phyloP scores from a whole-genome alignment of 2,329 filamentous ascomycete species.

The Claviceps paspali region DNA sequence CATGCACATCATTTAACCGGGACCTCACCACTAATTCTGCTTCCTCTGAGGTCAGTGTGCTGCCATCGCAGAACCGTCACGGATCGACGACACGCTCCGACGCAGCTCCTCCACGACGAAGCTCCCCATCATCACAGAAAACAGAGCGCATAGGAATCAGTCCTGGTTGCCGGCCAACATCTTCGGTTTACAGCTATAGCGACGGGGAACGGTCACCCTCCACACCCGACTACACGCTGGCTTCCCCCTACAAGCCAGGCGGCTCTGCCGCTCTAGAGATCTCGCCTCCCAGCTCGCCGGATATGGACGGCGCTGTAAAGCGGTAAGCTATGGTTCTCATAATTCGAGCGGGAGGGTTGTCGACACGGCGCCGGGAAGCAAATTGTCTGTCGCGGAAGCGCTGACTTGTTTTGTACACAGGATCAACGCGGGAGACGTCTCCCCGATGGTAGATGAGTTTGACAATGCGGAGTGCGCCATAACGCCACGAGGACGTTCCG shows the following conservation, averaged over 20 bases:
- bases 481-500: slow-evolving; percentile 6
- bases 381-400: background rate
- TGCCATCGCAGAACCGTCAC: slow-evolving; percentile 8
- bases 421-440: slow-evolving; percentile 25
- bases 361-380: too few relatives aligned
- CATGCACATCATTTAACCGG: background rate
- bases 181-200: slow-evolving; percentile 37
- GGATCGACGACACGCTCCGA: slow-evolving; percentile 15
- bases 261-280: slow-evolving; percentile 30
- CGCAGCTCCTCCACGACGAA: slow-evolving; percentile 21
- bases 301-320: slow-evolving; percentile 21
- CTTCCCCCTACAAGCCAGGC: slow-evolving; percentile 13
- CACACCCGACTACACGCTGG: slow-evolving; percentile 23
- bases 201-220: slow-evolving; percentile 9
- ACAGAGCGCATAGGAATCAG: slow-evolving; percentile 8
- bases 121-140: slow-evolving; percentile 16
- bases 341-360: slow-evolving; percentile 6
- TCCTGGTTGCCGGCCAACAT: slow-evolving; percentile 31
- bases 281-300: slow-evolving; percentile 44
- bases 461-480: slow-evolving; percentile 19
- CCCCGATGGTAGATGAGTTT: slow-evolving; percentile 34
- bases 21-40: background rate
- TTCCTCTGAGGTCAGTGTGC: slow-evolving; percentile 2
- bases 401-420: slow-evolving; percentile 9
- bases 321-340: slow-evolving; percentile 21